Evolutionary conservation across 345 rosid species (phyloP), one percentile per base, ranked within the genome.

Genomic region (Hirschfeldia incana): DNA sequence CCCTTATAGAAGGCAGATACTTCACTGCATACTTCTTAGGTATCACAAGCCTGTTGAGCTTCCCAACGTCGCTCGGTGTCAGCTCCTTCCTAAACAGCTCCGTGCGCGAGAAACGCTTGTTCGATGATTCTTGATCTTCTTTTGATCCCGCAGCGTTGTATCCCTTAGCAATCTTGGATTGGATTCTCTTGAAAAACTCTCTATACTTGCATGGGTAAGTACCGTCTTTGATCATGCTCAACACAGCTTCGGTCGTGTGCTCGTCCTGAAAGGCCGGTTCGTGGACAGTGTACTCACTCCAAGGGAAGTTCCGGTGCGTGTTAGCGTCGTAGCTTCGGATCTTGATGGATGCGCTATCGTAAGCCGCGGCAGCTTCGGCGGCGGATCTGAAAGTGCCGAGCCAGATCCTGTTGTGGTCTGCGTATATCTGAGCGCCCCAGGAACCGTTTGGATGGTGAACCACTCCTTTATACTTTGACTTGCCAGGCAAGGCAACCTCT

Each of bases 41-140:
- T 65, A 91, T 88, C 27, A 94, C 98, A 33, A 94, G 85, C 72
- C 97, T 84, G 36, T 94, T 94, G 4, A 94, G 94, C 65, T 88
- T 90, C 7, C 98, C 93, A 2, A 93, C 98, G 58, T 93, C 97
- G 15, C 97, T 93, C 0, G 93, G 91, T 2, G 97, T 91, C 12
- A 93, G 81, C 66, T 85, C 88, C 80, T 93, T 93, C 26, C 81
- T 85, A 60, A 93, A 93, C 0, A 91, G 83, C 44, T 78, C 36
- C 0, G 36, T 44, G 3, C 58, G 3, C 9, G 33, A 10, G 61
- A 13, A 60, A 21, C 61, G 26, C 11, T 79, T 79, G 63, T 64
- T 29, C 8, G 75, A 10, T 61, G 75, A 10, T 61, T 32, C 69
- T 70, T 64, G 4, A 16, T 76, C 11, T 6, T 21, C 26, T 32